Evolutionary conservation across 2,329 filamentous ascomycete genomes (phyloP).

Genomic region (Sarocladiaceae sp.): DNA sequence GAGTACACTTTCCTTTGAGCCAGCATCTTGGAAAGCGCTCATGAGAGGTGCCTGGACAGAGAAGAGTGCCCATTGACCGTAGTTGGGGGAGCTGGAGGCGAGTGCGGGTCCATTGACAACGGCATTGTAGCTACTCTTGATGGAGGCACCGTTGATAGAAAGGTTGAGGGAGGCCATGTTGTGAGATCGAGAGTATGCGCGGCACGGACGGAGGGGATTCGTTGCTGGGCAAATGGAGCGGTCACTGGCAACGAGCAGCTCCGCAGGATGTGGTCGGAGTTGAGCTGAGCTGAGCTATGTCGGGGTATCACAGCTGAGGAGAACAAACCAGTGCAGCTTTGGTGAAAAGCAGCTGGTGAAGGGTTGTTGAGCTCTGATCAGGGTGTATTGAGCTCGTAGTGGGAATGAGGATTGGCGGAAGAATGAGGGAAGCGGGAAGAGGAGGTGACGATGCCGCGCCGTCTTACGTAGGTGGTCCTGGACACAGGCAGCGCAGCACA

Average conservation of each 20-base stretch:
- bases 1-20: conserved; percentile 84
- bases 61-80: conserved; percentile 90
- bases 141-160: conserved; percentile 73
- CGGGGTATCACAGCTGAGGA: no score
- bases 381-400: neutral
- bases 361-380: neutral
- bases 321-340: neutral
- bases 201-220: conserved; percentile 20
- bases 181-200: conserved; percentile 15
- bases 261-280: conserved; percentile 13
- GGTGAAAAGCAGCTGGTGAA: neutral
- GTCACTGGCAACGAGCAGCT: conserved; percentile 19
- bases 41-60: conserved; percentile 86
- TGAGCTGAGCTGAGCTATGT: no score
- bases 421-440: neutral
- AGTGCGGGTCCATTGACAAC: conserved; percentile 47
- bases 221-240: conserved; percentile 16
- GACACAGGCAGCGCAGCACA: no score
- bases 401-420: neutral
- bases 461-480: conserved; percentile 9
- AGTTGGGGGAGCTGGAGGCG: conserved; percentile 65
- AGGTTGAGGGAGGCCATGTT: conserved; percentile 75
- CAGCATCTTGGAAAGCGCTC: conserved; percentile 85
- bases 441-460: conserved; percentile 6
- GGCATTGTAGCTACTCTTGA: conserved; percentile 70